Evolutionary conservation across 1,284 basidiomycete species (phyloP), one percentile per base, ranked within the genome.

Genomic region (Peniophora sp.): DNA sequence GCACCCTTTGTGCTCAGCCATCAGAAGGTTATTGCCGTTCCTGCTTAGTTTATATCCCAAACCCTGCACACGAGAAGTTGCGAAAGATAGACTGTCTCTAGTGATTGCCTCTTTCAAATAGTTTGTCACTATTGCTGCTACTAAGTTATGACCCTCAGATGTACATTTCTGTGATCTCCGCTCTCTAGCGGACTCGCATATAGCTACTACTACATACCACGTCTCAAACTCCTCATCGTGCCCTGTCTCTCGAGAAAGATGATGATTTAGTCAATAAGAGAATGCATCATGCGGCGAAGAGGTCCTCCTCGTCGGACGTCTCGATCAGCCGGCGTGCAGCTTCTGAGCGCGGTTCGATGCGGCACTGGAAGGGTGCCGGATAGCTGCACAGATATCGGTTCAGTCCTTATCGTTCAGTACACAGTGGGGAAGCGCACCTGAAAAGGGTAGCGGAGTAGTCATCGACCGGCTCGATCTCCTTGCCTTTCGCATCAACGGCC

Each of bases 321-420:
- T 32, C 27, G n/a, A 50, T 41, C 9, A 50, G 27, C 20, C 24
- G 24, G 8, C 24, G 24, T 6, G 32, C 24, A 20, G 39, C 27
- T 14, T 50, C 42, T 3, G 56, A 55, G 2, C 57, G 54, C 18
- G 54, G 56, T 11, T 35, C 52, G 24, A 58, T 51, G 11, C 51
- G 36, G 37, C 58, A 59, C 24, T 58, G 49, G 41, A 58, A 58
- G 11, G 49, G 51, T 32, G 24, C 22, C 3, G 57, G 55, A 32
- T 56, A 53, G 14, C 58, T 59, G 17, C 18, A 12, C 14, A 9
- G 15, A 24, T n/a, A 22, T 6, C 12, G 24, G 23, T 11, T 23
- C 11, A 41, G 20, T 20, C 12, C 41, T 10, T 10, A 24, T 15
- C 34, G n/a, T n/a, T 48, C 27, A 23, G 15, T 9, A 1, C 2